A percentile compares a stretch with the other conserved stretches of the same genome.
Conservation (phyloP, 306 rosid genomes). For the Vigna mungo region DNA sequence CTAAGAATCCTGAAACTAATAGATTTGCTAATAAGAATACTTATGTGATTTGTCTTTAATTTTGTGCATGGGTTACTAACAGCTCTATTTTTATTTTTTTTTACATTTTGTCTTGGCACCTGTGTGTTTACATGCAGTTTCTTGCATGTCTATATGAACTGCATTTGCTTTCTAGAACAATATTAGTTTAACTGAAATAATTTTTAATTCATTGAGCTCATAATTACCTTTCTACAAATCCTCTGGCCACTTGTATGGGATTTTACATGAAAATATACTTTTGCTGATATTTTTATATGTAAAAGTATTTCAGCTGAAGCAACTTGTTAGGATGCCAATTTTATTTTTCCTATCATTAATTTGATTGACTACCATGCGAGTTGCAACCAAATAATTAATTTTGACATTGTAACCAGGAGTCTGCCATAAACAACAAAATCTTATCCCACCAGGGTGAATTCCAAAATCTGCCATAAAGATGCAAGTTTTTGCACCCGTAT, state of each 20-base stretch:
- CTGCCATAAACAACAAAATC: neutral
- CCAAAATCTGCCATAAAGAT: constrained; percentile 25
- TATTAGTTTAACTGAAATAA: constrained; percentile 3
- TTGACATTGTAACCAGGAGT: constrained; percentile 13
- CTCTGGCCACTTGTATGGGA: too few relatives aligned
- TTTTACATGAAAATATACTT: neutral
- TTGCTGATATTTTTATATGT: constrained; percentile 14
- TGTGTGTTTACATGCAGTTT: constrained; percentile 17
- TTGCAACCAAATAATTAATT: neutral
- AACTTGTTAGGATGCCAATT: constrained; percentile 11
- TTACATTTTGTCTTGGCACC: neutral
- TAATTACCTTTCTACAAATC: neutral
- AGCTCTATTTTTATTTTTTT: neutral
- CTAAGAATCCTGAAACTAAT: constrained; percentile 14
- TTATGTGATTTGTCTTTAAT: neutral
- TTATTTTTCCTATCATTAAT: constrained; percentile 27
- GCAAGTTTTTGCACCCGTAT: constrained; percentile 5
- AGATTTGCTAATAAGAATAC: neutral
- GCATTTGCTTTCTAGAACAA: constrained; percentile 26
- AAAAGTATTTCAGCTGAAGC: constrained; percentile 25
- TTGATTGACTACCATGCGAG: constrained; percentile 5
- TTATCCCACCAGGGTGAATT: neutral
- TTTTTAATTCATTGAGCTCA: constrained; percentile 15
- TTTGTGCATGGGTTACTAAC: neutral
- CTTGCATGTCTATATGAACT: constrained; percentile 5